Base-by-base conservation (phyloP, 768 basidiomycete species). In the Lactarius quietus region DNA sequence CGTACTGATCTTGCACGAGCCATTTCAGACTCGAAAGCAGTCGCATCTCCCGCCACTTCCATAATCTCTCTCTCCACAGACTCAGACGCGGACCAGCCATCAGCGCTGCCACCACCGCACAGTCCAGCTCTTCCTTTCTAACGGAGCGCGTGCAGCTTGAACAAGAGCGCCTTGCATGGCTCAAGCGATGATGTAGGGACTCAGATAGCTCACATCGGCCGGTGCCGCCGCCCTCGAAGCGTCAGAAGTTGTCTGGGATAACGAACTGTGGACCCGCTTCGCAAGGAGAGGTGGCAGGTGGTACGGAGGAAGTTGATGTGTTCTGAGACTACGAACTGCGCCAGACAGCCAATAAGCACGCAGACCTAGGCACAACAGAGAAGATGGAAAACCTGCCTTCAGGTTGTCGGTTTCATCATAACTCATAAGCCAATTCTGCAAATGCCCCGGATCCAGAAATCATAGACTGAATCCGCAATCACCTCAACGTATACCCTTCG, bases 291-390 rank as follows among this genome's bases (percentile, higher is more conserved):
- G 29, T 1, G 29, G 39, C 31, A 17, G 18, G 43, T 2, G 54
- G 23, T 14, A n/a, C 48, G 14, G 48, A 33, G 36, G 33, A 23
- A 14, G 45, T 17, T 15, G 61, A 78, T 65, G 65, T 84, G 3
- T 92, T 88, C 73, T 91, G 87, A 86, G 79, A 86, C 39, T 90
- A 90, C 9, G 90, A 91, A 75, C 74, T 90, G 54, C 83, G 92
- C 43, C 90, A 88, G 67, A 92, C 87, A 6, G 89, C 88, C 41
- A 90, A 88, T 63, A 78, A 72, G 67, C 80, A 84, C 70, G 86
- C 82, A 18, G 80, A 84, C 82, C 82, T 10, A n/a, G 82, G 67
- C 82, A 81, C 71, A 68, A 70, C 45, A 67, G 69, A 26, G 67
- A 60, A 29, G 87, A 90, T 70, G 82, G 80, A 3, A 80, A 78